phyloP scores from a whole-genome alignment of 495 filamentous ascomycete species.

The Trichoderma virens region DNA sequence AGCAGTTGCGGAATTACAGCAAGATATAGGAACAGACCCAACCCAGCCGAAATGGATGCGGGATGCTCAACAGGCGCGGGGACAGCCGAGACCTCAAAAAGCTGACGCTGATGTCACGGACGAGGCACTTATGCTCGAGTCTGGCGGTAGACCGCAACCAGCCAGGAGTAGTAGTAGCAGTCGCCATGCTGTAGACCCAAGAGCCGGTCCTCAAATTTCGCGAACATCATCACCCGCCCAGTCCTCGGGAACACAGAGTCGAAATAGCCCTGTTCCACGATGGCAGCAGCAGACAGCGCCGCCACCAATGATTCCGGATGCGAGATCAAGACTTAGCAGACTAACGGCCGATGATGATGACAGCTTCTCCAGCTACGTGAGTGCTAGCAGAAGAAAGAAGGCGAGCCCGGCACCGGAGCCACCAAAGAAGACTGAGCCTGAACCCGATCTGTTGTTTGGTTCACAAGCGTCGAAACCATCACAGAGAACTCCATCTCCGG shows the following conservation, averaged over 20 bases:
- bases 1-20: slow-evolving; percentile 84
- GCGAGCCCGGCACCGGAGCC: slow-evolving; percentile 39
- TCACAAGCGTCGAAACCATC: slow-evolving; percentile 23
- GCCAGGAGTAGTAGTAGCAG: not conserved
- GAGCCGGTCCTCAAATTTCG: slow-evolving; percentile 12
- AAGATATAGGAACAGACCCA: slow-evolving; percentile 53
- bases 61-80: slow-evolving; percentile 43
- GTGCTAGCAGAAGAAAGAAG: slow-evolving; percentile 75
- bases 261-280: slow-evolving; percentile 24
- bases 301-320: slow-evolving; percentile 36
- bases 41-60: slow-evolving; percentile 94
- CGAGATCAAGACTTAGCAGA: slow-evolving; percentile 56
- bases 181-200: not conserved
- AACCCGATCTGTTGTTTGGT: slow-evolving; percentile 52
- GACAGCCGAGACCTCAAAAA: not conserved
- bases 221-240: slow-evolving; percentile 41
- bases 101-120: slow-evolving; percentile 52
- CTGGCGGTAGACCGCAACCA: slow-evolving; percentile 36
- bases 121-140: slow-evolving; percentile 87
- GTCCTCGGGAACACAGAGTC: slow-evolving; percentile 22
- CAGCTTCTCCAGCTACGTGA: slow-evolving; percentile 77
- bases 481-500: slow-evolving; percentile 19
- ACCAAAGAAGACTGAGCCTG: slow-evolving; percentile 36
- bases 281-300: slow-evolving; percentile 43
- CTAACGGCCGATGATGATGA: slow-evolving; percentile 68